These are phyloP conservation scores for Carex cristatella DNA, from an alignment of 176 grass and related monocot species.

Conservation along the genomic window DNA sequence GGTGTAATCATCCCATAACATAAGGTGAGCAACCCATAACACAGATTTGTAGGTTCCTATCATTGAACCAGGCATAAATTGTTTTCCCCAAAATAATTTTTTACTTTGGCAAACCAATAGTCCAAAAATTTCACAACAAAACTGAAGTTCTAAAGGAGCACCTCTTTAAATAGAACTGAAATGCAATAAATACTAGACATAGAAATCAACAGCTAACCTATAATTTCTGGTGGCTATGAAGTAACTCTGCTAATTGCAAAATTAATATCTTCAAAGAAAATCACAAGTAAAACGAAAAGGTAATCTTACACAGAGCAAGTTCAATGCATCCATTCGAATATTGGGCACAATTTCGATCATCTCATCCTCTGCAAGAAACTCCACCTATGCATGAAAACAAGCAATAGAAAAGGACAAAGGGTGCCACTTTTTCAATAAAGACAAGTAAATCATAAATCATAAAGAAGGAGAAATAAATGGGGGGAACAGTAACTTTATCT, in stretches of 20 bases:
- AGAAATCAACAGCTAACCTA: background rate
- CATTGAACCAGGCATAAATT: background rate
- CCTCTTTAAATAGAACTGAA: background rate
- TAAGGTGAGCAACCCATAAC: background rate
- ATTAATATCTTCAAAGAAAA: background rate
- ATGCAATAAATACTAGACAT: background rate
- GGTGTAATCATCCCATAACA: background rate
- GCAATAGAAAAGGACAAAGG: background rate
- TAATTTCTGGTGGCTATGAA: background rate
- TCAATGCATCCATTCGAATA: slow-evolving; percentile 71
- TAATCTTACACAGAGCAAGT: slow-evolving; percentile 68
- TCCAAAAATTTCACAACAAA: background rate
- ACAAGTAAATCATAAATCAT: background rate
- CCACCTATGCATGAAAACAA: slow-evolving; percentile 41
- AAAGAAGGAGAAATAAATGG: background rate
- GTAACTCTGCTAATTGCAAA: background rate
- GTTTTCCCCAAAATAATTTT: background rate
- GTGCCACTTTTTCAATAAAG: background rate
- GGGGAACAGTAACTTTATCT: background rate
- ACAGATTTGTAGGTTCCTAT: background rate
- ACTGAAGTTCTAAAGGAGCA: background rate
- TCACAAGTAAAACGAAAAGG: background rate
- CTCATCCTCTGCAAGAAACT: slow-evolving; percentile 80
- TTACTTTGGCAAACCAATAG: background rate
- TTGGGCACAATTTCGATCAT: slow-evolving; percentile 73